Evolutionary conservation across 2,329 filamentous ascomycete genomes (phyloP).

Genomic region (Corinectria fuckeliana): DNA sequence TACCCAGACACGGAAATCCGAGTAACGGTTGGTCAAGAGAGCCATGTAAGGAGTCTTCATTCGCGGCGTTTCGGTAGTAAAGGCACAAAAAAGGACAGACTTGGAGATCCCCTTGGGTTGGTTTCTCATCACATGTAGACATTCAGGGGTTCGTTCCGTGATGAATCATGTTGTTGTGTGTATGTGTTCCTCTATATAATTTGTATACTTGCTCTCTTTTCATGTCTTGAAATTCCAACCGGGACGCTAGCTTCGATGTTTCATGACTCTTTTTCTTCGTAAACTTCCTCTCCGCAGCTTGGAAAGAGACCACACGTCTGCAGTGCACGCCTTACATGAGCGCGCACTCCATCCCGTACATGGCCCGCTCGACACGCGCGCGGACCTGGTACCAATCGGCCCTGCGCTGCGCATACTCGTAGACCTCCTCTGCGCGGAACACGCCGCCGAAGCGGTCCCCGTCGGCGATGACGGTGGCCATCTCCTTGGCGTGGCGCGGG

Average conservation of each 20-base stretch:
- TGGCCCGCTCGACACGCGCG: conserved; percentile 88
- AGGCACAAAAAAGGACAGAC: not conserved
- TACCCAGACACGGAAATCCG: not conserved
- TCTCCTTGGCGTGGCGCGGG: conserved; percentile 82
- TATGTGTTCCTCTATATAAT: conserved; percentile 21
- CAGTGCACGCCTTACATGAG: conserved; percentile 70
- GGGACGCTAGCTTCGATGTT: conserved; percentile 21
- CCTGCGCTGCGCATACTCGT: conserved; percentile 92
- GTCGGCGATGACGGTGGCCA: conserved; percentile 94
- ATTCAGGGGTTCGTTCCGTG: not conserved
- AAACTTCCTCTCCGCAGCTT: not conserved
- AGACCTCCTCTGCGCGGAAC: conserved; percentile 94
- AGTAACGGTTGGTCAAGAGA: not conserved
- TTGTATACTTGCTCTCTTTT: conserved; percentile 14
- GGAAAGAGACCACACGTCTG: not conserved
- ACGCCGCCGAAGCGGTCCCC: conserved; percentile 88
- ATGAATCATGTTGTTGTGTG: not conserved
- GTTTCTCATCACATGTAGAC: conserved; percentile 2
- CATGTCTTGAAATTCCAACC: conserved; percentile 17
- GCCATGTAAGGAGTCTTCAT: too few relatives aligned
- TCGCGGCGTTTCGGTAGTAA: conserved; percentile 15
- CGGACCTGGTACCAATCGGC: conserved; percentile 96
- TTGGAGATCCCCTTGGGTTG: conserved; percentile 1
- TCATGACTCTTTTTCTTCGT: conserved; percentile 24
- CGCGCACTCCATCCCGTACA: conserved; percentile 92